Base-by-base conservation (phyloP, 2,329 filamentous ascomycete species). In the Claviceps digitariae region DNA sequence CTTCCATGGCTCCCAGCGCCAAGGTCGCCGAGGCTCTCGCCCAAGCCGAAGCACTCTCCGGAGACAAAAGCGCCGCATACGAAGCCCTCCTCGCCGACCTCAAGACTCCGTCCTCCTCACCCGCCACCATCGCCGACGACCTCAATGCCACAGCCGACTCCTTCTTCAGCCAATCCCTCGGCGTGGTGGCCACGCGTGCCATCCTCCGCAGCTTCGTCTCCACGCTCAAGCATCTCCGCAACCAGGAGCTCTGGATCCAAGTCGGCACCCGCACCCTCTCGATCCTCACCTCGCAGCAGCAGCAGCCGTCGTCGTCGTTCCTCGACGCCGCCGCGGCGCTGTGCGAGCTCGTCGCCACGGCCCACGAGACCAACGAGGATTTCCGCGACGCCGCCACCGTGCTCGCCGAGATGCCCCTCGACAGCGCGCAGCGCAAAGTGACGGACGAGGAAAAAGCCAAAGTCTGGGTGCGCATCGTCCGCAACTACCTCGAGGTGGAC, bases 401-500 rank as follows among this genome's bases (percentile, higher is more conserved):
- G 10, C 78, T 98, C 7, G 81, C 88, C 62, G 84, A 84, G 40
- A 95, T 97, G 61, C 86, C 90, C 36, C 82, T 97, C 48, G 91
- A 98, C 65, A 86, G 81, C 54, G 90, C 90, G 2, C 90, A 95
- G 72, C 84, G 91, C 49, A 83, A 86, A 54, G 83, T 96, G 38
- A 82, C 83, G 29, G 84, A 90, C 65, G 82, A 87, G 61, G 86
- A 91, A 60, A 90, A 90, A 69, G 88, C 89, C 9, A 76, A 77
- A 52, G 81, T 93, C 52, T 97, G 91, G 88, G 86, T 97, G 60
- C 87, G 91, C 56, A 95, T 98, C 64, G 90, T 94, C 65, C 82
- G 93, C 57, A 86, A 94, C 73, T 94, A 93, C 66, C 80, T 98
- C 57, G 91, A 98, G 72, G 88, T 90, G 48, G 91, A 95, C 66